phyloP scores from a whole-genome alignment of 176 grass and related monocot species.

The Typha latifolia region DNA sequence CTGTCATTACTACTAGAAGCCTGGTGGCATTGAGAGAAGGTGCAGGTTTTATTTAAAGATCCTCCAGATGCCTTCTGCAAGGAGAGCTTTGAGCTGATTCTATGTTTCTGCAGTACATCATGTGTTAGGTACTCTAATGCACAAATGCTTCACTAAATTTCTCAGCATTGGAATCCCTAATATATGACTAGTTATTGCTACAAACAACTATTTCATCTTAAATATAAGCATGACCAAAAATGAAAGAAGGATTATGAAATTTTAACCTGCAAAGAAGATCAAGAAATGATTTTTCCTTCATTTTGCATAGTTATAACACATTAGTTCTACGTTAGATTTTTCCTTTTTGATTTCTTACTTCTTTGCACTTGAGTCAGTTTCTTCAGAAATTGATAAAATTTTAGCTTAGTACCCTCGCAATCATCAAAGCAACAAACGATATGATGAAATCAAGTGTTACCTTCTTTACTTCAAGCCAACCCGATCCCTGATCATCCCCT shows the following conservation, averaged over 20 bases:
- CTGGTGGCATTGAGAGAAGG: conserved; percentile 16
- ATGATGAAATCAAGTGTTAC: conserved; percentile 17
- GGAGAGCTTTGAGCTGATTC: conserved; percentile 53
- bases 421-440: background rate
- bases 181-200: background rate
- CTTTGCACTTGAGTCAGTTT: too few species aligned
- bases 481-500: conserved; percentile 71
- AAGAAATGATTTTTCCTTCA: background rate
- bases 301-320: background rate
- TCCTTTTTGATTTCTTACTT: too few species aligned
- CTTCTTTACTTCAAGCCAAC: conserved; percentile 96
- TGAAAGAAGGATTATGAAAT: background rate
- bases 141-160: background rate
- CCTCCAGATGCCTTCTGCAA: conserved; percentile 44
- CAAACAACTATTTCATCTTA: background rate
- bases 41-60: conserved; percentile 33
- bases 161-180: conserved; percentile 5
- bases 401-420: background rate
- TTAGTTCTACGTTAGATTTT: background rate
- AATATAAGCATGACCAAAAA: background rate
- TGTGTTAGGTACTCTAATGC: conserved; percentile 2
- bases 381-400: background rate
- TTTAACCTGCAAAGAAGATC: background rate
- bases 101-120: conserved; percentile 48
- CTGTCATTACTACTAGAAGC: conserved; percentile 24